These are phyloP conservation scores for Metschnikowia henanensis DNA, from an alignment of 805 yeast species.

Conservation along the genomic window DNA sequence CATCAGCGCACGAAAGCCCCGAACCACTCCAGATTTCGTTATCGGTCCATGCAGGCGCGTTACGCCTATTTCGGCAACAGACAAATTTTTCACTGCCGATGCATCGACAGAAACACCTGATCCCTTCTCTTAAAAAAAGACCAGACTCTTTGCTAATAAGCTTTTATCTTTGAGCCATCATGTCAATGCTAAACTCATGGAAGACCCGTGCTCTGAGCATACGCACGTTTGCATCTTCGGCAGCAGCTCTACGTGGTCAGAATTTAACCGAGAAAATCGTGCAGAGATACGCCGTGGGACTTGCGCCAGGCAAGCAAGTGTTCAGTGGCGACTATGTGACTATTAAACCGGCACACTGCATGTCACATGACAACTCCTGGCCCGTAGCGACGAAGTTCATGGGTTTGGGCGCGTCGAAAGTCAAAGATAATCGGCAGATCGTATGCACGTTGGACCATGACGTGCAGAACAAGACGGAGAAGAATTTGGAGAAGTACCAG, in stretches of 20 bases:
- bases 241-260: conserved; percentile 49
- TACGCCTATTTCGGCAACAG: conserved; percentile 2
- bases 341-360: conserved; percentile 93
- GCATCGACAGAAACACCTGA: background rate
- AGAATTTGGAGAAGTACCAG: conserved; percentile 81
- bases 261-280: conserved; percentile 95
- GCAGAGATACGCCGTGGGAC: conserved; percentile 87
- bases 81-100: conserved; percentile 9
- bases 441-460: conserved; percentile 98
- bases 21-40: conserved; percentile 14
- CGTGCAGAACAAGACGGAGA: conserved; percentile 89
- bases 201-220: conserved; percentile 5
- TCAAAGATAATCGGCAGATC: conserved; percentile 84
- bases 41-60: conserved; percentile 16
- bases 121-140: background rate
- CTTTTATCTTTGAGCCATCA: background rate
- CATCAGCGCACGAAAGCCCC: background rate
- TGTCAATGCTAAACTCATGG: conserved; percentile 14
- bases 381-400: conserved; percentile 97
- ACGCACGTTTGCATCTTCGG: conserved; percentile 20
- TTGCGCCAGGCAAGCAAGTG: conserved; percentile 73
- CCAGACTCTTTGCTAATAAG: background rate
- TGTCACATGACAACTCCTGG: conserved; percentile 99
- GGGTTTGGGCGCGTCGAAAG: conserved; percentile 87
- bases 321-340: conserved; percentile 93